A percentile compares a stretch with the other conserved stretches of the same genome.
These are phyloP conservation scores for Luvunga scandens DNA, from an alignment of 345 rosid genomes.

Conservation along the genomic window DNA sequence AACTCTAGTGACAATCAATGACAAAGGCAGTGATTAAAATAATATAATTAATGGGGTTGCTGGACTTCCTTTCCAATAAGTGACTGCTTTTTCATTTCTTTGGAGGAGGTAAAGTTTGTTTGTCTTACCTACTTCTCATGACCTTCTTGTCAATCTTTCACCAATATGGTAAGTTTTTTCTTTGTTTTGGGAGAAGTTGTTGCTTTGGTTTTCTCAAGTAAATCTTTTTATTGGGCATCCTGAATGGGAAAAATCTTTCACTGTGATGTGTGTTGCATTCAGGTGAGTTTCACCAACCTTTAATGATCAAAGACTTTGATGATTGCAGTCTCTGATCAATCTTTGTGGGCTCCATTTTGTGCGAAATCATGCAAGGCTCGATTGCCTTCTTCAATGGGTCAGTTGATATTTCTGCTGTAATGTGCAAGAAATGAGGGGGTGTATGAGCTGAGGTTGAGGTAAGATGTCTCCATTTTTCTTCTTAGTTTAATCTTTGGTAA, in stretches of 20 bases:
- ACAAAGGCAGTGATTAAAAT: background rate
- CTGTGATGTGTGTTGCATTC: constrained; percentile 16
- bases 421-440: background rate
- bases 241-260: constrained; percentile 4
- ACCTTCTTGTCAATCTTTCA: constrained; percentile 1
- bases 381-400: background rate
- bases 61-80: constrained; percentile 12
- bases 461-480: constrained; percentile 16
- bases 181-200: background rate
- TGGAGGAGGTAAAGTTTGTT: background rate
- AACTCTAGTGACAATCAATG: constrained; percentile 3
- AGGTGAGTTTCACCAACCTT: constrained; percentile 13
- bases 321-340: background rate
- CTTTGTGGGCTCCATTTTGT: background rate
- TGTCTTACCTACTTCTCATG: constrained; percentile 28
- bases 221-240: background rate
- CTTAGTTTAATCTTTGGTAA: background rate
- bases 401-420: background rate
- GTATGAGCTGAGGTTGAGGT: constrained; percentile 23
- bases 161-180: background rate
- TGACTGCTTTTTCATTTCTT: constrained; percentile 2
- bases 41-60: constrained; percentile 8
- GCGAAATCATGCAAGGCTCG: background rate
- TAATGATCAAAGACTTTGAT: constrained; percentile 2
- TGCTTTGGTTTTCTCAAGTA: constrained; percentile 18